phyloP scores from a whole-genome alignment of 345 rosid species.

The Linum trigynum region DNA sequence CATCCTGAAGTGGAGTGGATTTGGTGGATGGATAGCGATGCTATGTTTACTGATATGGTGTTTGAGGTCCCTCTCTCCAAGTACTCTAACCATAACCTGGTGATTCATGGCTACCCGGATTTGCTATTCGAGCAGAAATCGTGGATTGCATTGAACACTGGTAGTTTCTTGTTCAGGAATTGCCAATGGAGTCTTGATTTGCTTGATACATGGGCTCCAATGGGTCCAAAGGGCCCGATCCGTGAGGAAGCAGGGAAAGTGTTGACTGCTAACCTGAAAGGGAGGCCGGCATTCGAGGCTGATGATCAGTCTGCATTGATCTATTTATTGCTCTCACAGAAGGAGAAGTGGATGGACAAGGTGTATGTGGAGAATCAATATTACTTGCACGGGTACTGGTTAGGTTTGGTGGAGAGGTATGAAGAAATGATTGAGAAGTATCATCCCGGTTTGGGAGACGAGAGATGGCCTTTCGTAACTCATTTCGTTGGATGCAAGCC shows the following conservation, averaged over 20 bases:
- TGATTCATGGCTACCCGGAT: constrained; percentile 14
- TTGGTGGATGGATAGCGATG: constrained; percentile 23
- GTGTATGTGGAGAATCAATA: constrained; percentile 18
- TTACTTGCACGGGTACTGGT: constrained; percentile 14
- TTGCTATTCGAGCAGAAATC: constrained; percentile 8
- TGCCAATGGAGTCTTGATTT: constrained; percentile 21
- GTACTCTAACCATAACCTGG: constrained; percentile 13
- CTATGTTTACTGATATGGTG: constrained; percentile 19
- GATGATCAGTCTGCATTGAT: constrained; percentile 20
- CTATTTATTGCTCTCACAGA: constrained; percentile 8
- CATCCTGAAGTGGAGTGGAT: constrained; percentile 23
- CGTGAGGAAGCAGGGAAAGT: constrained; percentile 10
- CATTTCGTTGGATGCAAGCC: constrained; percentile 22
- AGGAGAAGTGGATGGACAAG: constrained; percentile 9
- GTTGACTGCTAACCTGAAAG: constrained; percentile 8
- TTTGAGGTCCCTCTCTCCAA: constrained; percentile 5
- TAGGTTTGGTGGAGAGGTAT: constrained; percentile 1
- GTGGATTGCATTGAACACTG: constrained; percentile 18
- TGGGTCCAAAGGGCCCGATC: constrained; percentile 8
- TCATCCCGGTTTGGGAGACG: constrained; percentile 5
- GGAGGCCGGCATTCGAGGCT: constrained; percentile 11
- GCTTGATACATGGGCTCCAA: constrained; percentile 11
- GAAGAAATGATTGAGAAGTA: constrained; percentile 13
- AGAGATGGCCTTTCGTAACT: constrained; percentile 14
- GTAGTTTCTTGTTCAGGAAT: constrained; percentile 20